Conservation (phyloP, 164 flowering plant species). For the Dillenia suffruticosa region DNA sequence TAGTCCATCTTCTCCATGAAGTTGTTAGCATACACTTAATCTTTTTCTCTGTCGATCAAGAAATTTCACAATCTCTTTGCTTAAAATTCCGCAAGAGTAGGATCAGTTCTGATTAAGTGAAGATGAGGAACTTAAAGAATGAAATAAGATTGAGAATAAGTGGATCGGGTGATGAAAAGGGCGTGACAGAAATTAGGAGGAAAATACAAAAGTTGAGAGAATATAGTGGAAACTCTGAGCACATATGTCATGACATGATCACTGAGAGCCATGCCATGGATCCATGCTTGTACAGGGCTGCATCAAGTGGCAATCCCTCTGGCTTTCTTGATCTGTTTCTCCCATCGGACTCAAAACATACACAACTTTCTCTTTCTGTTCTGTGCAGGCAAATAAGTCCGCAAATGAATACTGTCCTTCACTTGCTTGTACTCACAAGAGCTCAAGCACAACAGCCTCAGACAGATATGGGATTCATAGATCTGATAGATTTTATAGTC, state of each 20-base stretch:
- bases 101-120: neutral
- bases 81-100: no score
- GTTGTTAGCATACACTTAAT: no score
- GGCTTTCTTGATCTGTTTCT: neutral
- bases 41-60: no score
- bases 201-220: neutral
- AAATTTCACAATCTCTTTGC: no score
- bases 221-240: neutral
- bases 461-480: no score
- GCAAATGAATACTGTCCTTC: neutral
- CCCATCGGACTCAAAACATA: no score
- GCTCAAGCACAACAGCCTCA: no score
- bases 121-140: neutral
- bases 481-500: neutral
- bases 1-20: no score
- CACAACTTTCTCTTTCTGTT: neutral
- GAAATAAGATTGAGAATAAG: neutral
- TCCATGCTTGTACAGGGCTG: neutral
- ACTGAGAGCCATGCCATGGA: neutral
- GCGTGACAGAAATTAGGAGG: neutral
- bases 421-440: neutral
- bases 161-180: neutral
- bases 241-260: neutral
- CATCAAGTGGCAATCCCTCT: neutral
- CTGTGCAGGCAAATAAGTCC: neutral